phyloP scores from a whole-genome alignment of 495 filamentous ascomycete species.

The Tuber aestivum region DNA sequence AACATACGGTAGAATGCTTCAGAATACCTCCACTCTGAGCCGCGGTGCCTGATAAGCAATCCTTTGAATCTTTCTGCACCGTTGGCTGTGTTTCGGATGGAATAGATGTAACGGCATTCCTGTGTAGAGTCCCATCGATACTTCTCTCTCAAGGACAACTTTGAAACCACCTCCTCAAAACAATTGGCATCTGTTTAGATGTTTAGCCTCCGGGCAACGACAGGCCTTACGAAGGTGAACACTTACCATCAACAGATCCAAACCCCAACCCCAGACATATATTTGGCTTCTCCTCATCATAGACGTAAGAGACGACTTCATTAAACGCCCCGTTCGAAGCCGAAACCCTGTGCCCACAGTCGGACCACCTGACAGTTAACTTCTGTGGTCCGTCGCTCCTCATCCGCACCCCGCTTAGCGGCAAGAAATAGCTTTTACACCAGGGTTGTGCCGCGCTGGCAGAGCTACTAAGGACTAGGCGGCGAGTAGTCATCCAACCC shows the following conservation, averaged over 20 bases:
- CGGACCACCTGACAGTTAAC: background rate
- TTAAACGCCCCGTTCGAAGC: background rate
- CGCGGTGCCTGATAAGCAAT: background rate
- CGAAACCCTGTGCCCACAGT: background rate
- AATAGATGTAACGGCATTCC: background rate
- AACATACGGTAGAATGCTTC: background rate
- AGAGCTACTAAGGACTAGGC: conserved; percentile 7
- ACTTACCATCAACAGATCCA: background rate
- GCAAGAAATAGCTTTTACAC: conserved; percentile 7
- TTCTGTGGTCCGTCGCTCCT: background rate
- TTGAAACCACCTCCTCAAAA: background rate
- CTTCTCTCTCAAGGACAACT: background rate
- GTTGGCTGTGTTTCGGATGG: background rate
- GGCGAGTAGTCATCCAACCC: conserved; percentile 4
- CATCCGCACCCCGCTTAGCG: background rate
- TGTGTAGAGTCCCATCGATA: background rate
- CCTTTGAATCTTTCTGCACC: background rate
- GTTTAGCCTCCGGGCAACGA: background rate
- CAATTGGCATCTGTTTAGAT: background rate
- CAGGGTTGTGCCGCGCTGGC: background rate
- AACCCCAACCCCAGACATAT: background rate
- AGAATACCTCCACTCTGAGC: background rate
- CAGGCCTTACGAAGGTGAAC: background rate
- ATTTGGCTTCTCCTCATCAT: background rate
- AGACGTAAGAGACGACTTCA: background rate